These are phyloP conservation scores for Dictyostelium firmibasis DNA, from an alignment of 78 protist genomes.

Conservation along the genomic window DNA sequence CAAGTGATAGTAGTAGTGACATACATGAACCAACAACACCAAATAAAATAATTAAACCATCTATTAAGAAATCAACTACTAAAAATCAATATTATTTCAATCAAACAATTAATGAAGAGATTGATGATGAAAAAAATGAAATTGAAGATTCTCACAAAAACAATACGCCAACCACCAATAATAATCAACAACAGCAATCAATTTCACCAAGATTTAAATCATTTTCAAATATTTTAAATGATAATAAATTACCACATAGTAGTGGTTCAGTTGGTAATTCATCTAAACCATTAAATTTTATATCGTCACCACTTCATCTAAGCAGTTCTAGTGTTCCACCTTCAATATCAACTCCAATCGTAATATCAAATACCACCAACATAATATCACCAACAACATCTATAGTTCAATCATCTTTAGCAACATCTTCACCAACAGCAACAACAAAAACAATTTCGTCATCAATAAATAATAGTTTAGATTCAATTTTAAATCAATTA, in stretches of 20 bases:
- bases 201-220: background rate
- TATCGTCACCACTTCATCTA: constrained; percentile 5
- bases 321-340: background rate
- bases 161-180: too few relatives aligned
- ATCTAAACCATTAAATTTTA: background rate
- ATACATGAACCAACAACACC: background rate
- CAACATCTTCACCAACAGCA: background rate
- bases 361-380: background rate
- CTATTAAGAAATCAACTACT: background rate
- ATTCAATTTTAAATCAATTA: background rate
- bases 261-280: background rate
- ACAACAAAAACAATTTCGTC: background rate
- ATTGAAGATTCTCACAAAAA: too few relatives aligned
- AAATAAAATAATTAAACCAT: background rate
- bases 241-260: background rate
- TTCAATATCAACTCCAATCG: background rate
- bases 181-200: background rate
- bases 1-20: constrained; percentile 26
- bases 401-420: background rate
- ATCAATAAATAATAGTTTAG: background rate
- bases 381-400: background rate
- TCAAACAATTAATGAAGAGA: background rate
- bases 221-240: background rate
- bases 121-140: background rate
- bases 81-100: background rate